A percentile compares a stretch with the other conserved stretches of the same genome.
Evolutionary conservation across 1,139 yeast genomes (phyloP).

Genomic region (Taphrina deformans): DNA sequence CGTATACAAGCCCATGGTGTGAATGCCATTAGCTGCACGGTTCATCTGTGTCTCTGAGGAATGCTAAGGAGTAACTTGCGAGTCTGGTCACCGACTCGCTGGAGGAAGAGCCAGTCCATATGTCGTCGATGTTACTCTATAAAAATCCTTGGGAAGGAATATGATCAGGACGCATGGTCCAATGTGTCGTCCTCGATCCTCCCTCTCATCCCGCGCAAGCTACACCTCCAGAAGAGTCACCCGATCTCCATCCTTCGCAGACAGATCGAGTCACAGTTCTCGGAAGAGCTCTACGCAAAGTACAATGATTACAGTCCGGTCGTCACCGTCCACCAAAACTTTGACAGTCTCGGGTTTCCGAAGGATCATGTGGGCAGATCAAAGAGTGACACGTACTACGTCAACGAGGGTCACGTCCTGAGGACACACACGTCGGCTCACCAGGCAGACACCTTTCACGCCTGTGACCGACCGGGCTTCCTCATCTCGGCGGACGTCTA

Average conservation of each 20-base stretch:
- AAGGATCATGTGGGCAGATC: constrained; percentile 91
- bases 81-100: no score
- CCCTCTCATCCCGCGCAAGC: constrained; percentile 65
- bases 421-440: constrained; percentile 98
- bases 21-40: no score
- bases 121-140: neutral
- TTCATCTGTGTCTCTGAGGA: no score
- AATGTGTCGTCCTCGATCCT: constrained; percentile 78
- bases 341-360: constrained; percentile 90
- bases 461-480: constrained; percentile 76
- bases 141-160: constrained; percentile 54
- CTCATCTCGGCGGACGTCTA: constrained; percentile 94
- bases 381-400: constrained; percentile 86
- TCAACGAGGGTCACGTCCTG: constrained; percentile 67
- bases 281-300: constrained; percentile 56
- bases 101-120: neutral
- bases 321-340: constrained; percentile 78
- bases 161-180: constrained; percentile 74
- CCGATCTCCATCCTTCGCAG: constrained; percentile 85
- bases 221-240: constrained; percentile 73
- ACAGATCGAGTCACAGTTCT: constrained; percentile 67
- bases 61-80: neutral
- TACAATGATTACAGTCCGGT: constrained; percentile 81
- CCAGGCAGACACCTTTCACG: constrained; percentile 58
- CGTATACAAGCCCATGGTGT: no score